Evolutionary conservation across 257 asterid species (phyloP).

Genomic region (Lavandula angustifolia): DNA sequence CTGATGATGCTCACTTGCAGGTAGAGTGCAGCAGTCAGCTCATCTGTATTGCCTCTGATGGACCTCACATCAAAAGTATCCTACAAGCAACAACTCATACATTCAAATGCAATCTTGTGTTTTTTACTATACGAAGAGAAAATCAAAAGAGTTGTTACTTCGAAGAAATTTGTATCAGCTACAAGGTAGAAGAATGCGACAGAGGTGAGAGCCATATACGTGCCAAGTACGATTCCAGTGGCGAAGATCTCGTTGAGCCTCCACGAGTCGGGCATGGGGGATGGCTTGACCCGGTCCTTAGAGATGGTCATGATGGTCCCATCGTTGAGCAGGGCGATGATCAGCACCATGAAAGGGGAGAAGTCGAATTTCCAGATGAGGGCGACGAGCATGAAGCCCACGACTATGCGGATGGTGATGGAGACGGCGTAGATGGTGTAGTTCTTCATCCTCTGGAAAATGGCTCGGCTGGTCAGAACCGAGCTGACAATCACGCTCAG

Average conservation of each 20-base stretch:
- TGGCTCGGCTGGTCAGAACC: slow-evolving; percentile 82
- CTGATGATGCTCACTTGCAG: slow-evolving; percentile 85
- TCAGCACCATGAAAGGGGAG: slow-evolving; percentile 61
- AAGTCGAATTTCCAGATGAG: slow-evolving; percentile 62
- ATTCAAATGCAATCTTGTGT: too few species aligned
- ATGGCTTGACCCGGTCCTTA: slow-evolving; percentile 62
- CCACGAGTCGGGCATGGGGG: slow-evolving; percentile 61
- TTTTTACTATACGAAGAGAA: too few species aligned
- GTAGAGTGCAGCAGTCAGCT: slow-evolving; percentile 76
- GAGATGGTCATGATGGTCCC: slow-evolving; percentile 70
- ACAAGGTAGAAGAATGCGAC: slow-evolving; percentile 51
- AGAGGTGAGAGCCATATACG: slow-evolving; percentile 53
- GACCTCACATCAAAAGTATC: slow-evolving; percentile 43
- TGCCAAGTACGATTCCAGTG: slow-evolving; percentile 56
- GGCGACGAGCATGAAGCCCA: slow-evolving; percentile 59
- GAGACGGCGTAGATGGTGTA: slow-evolving; percentile 68
- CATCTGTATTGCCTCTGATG: slow-evolving; percentile 35
- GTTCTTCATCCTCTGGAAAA: slow-evolving; percentile 90
- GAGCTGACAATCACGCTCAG: slow-evolving; percentile 80
- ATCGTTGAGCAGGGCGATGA: slow-evolving; percentile 56
- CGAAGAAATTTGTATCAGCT: slow-evolving; percentile 47
- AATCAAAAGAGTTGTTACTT: too few species aligned
- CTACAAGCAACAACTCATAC: slow-evolving; percentile 26
- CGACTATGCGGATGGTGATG: slow-evolving; percentile 56
- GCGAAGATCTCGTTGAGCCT: slow-evolving; percentile 58